These are phyloP conservation scores for Coemansia sp. DNA, from an alignment of 192 early-diverging fungal genomes.

Conservation along the genomic window DNA sequence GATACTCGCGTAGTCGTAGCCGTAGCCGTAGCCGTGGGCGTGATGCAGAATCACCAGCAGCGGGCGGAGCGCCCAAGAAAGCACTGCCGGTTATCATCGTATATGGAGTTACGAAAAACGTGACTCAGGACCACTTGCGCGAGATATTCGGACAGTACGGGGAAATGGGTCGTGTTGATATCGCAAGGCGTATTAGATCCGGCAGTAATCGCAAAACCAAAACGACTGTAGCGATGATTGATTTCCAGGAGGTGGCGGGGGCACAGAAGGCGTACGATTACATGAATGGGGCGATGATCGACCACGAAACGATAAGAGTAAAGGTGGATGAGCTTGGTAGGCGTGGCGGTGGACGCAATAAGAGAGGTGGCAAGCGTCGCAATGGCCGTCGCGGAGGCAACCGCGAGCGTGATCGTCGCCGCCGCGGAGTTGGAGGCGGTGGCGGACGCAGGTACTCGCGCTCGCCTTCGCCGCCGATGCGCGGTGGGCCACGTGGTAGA, in stretches of 20 bases:
- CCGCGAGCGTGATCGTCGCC: neutral
- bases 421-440: neutral
- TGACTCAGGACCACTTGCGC: constrained; percentile 11
- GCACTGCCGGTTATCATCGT: constrained; percentile 6
- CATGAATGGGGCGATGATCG: constrained; percentile 40
- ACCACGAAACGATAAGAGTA: constrained; percentile 7
- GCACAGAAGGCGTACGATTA: constrained; percentile 27
- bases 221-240: neutral
- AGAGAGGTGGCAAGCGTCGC: neutral
- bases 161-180: neutral
- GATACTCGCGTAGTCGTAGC: constrained; percentile 8
- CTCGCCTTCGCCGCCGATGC: constrained; percentile 7
- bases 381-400: neutral
- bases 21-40: constrained; percentile 4
- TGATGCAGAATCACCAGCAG: neutral
- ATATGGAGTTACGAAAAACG: neutral
- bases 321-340: constrained; percentile 4
- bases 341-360: neutral
- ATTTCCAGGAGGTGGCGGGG: constrained; percentile 1
- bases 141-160: constrained; percentile 39
- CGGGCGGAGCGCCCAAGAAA: neutral
- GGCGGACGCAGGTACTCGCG: constrained; percentile 8
- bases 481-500: neutral
- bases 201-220: too few species aligned
- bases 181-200: neutral